These are phyloP conservation scores for Naganishia randhawae DNA, from an alignment of 768 basidiomycete genomes.

Conservation along the genomic window DNA sequence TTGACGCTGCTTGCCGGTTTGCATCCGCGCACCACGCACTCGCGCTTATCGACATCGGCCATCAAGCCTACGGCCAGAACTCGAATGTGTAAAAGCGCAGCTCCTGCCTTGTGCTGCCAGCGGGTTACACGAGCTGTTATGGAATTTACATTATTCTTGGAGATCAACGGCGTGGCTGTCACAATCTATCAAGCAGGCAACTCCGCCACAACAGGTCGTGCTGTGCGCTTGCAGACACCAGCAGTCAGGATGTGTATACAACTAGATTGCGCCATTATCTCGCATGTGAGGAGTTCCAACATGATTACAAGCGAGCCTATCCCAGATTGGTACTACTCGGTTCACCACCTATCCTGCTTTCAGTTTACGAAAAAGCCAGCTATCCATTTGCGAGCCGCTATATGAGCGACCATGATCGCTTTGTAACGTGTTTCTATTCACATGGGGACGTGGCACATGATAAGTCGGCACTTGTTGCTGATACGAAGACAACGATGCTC, in stretches of 20 bases:
- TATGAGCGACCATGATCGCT: constrained; percentile 11
- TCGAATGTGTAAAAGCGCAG: not conserved
- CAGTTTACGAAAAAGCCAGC: constrained; percentile 13
- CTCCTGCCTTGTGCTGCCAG: not conserved
- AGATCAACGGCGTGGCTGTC: no score
- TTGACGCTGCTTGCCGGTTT: not conserved
- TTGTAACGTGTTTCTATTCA: constrained; percentile 16
- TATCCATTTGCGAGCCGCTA: constrained; percentile 16
- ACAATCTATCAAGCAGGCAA: no score
- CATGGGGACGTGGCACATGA: not conserved
- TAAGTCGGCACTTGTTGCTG: not conserved
- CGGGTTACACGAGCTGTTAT: no score
- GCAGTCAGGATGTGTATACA: no score
- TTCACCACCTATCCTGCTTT: not conserved
- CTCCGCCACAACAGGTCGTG: no score
- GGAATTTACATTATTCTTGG: no score
- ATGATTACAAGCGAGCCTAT: not conserved
- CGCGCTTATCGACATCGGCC: constrained; percentile 17
- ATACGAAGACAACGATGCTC: not conserved
- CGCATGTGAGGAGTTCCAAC: not conserved
- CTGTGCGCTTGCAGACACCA: no score
- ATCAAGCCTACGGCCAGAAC: not conserved
- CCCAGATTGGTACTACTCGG: not conserved
- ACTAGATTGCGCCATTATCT: not conserved
- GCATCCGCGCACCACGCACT: not conserved